These are phyloP conservation scores for Lactarius quietus DNA, from an alignment of 768 basidiomycete genomes.

Conservation along the genomic window DNA sequence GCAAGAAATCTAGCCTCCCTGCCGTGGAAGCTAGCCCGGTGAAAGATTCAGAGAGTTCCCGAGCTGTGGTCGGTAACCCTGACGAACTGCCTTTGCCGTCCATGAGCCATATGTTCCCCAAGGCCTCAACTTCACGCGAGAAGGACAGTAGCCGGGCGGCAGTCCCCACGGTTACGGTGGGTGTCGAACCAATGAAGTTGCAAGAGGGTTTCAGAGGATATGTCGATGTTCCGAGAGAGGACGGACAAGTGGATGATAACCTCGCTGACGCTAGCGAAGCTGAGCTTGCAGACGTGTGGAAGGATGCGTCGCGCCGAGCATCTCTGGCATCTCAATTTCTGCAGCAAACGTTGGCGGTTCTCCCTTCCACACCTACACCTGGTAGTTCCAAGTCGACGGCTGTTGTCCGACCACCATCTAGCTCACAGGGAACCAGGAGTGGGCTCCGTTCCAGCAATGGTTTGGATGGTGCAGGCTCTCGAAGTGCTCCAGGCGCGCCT, in stretches of 20 bases:
- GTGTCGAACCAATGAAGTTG: slow-evolving; percentile 14
- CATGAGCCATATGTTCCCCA: not conserved
- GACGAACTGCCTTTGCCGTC: slow-evolving; percentile 3
- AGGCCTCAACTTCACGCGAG: not conserved
- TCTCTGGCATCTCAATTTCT: slow-evolving; percentile 59
- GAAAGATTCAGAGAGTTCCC: slow-evolving; percentile 32
- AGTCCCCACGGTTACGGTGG: not conserved
- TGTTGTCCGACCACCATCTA: slow-evolving; percentile 23
- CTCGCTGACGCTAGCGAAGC: slow-evolving; percentile 18
- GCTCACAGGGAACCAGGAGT: slow-evolving; percentile 19
- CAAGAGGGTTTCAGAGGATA: slow-evolving; percentile 17
- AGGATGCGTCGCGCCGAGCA: slow-evolving; percentile 48
- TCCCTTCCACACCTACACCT: slow-evolving; percentile 41
- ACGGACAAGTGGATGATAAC: not conserved
- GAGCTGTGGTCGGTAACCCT: not conserved
- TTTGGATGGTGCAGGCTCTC: slow-evolving; percentile 24
- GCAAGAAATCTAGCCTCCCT: slow-evolving; percentile 44
- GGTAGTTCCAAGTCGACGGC: slow-evolving; percentile 24
- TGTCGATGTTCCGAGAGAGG: not conserved
- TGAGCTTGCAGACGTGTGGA: slow-evolving; percentile 30
- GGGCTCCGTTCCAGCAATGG: slow-evolving; percentile 21
- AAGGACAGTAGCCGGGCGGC: not conserved
- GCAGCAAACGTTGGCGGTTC: slow-evolving; percentile 55
- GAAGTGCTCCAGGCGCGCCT: slow-evolving; percentile 36
- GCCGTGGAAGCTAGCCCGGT: slow-evolving; percentile 46